A percentile compares a stretch with the other conserved stretches of the same genome.
Evolutionary conservation across 208 protist species (phyloP).

Genomic region (Wallacemonas sp.): DNA sequence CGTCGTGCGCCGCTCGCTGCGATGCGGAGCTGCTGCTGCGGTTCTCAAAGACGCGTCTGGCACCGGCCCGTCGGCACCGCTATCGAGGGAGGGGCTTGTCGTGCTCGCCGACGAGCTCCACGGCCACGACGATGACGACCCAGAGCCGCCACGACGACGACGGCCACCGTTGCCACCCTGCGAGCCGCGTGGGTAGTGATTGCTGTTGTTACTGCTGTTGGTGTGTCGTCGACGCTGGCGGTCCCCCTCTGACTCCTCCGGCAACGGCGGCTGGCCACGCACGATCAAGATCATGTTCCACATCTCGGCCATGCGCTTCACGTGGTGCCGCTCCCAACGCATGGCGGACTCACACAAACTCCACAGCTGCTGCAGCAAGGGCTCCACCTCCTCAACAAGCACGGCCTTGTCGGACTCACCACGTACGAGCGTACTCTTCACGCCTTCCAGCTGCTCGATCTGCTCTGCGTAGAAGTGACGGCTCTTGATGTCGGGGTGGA

Average conservation of each 20-base stretch:
- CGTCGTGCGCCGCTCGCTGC: neutral
- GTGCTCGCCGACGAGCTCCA: neutral
- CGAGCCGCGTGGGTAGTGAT: neutral
- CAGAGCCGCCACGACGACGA: neutral
- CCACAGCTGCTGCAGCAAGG: slow-evolving; percentile 8
- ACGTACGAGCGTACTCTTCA: slow-evolving; percentile 15
- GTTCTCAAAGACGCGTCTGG: too few species aligned
- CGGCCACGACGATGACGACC: slow-evolving; percentile 8
- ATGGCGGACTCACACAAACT: neutral
- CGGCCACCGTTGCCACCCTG: neutral
- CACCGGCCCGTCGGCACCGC: neutral
- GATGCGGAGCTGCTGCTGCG: too few species aligned
- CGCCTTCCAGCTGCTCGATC: slow-evolving; percentile 39
- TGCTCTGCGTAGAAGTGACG: slow-evolving; percentile 67
- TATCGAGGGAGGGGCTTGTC: neutral
- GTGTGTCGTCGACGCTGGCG: neutral
- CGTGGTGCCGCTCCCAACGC: slow-evolving; percentile 4
- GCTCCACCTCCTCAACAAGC: slow-evolving; percentile 5
- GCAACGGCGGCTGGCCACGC: slow-evolving; percentile 1
- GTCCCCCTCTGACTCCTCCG: neutral
- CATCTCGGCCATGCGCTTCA: slow-evolving; percentile 8
- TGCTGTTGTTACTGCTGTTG: neutral
- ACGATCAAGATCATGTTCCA: slow-evolving; percentile 13
- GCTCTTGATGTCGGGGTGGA: slow-evolving; percentile 61
- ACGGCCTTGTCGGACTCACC: slow-evolving; percentile 4